Base-by-base conservation (phyloP, 2,329 filamentous ascomycete genomes). In the Raffaelea ambrosiae region DNA sequence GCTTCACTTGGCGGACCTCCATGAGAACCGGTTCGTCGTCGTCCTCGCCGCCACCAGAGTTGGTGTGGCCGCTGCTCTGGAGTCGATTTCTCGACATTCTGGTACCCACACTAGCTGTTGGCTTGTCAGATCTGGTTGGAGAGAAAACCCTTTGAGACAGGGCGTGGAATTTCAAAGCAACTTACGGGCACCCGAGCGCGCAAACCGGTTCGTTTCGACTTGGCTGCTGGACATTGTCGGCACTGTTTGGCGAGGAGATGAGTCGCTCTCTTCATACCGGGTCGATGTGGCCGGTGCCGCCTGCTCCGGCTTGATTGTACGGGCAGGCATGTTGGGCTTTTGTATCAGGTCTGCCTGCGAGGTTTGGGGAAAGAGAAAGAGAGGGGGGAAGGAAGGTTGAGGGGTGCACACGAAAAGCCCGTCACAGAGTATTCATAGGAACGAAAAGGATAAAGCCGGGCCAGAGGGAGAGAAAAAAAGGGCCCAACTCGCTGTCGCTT, bases 61-160 rank as follows among this genome's bases (percentile, higher is more conserved):
- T 48, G 16, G 21, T 20, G 2, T 38, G 18, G 8, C 31, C 22
- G 46, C 50, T 13, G 26, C 13, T 29, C 26, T 29, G 26, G 26
- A 7, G 26, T 29, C 13, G 26, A 13, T 29, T 29, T 13, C 26
- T 29, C 13, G 26, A 7, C 26, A 29, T 29, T 29, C 9, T 47
- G 19, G 60, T 64, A 41, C 53, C 53, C 14, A 60, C 52, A 40
- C 60, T 65, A 39, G 61, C 62, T 64, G 51, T 22, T 9, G 5
- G 10, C 2, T 38, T 38, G 18, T 46, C 19, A 29, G 18, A 26
- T 35, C 13, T 21, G 20, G 3, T 19, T 43, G 35, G 3, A 26
- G 13, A 16, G 33, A 10, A 26, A 10, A 14, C 16, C 4, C n/a
- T 18, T 20, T 5, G 43, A 16, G 7, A 22, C 9, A 35, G 3